Base-by-base conservation (phyloP, 345 rosid genomes). In the Gossypium bickii region DNA sequence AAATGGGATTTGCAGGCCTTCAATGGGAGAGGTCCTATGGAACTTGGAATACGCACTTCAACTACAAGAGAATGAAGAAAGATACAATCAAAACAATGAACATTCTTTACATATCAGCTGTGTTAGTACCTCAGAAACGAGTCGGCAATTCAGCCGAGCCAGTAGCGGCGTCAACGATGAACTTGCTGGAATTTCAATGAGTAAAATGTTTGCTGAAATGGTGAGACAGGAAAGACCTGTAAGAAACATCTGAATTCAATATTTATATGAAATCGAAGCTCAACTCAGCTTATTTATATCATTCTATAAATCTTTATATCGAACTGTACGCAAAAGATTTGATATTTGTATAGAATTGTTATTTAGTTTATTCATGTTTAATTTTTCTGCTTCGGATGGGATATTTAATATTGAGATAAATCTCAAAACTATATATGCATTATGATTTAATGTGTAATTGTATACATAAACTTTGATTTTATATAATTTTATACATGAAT, bases 21-120 rank as follows among this genome's bases (percentile, higher is more conserved):
- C 88, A 18, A 83, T 85, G 92, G 96, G 95, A 74, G 91, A 90
- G 12, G 69, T 90, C 70, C 72, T 88, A 60, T 88, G 92, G 95
- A 90, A 90, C 75, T 70, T 90, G 68, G 95, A 88, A 86, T 79
- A 12, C 20, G 79, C 87, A 64, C 88, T 90, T 76, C 80, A 87
- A 71, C 81, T 78, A n/a, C 88, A 84, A 68, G 79, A 80, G 4
- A 80, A 78, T 44, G 85, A 81, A 2, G 88, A 81, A 72, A 86
- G 69, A 75, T 67, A 81, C 7, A 65, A 70, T 55, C 51, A 38
- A 4, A 59, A 58, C 16, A 20, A 57, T 1, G 65, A 74, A 56
- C 59, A 7, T 4, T 9, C 72, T 18, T 47, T 74, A 2, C 79
- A 77, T 34, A 47, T 58, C 41, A 75, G 72, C 74, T 68, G 66